A percentile compares a stretch with the other conserved stretches of the same genome.
These are phyloP conservation scores for Aureobasidium melanogenum DNA, from an alignment of 2,329 filamentous ascomycete genomes.

Conservation along the genomic window DNA sequence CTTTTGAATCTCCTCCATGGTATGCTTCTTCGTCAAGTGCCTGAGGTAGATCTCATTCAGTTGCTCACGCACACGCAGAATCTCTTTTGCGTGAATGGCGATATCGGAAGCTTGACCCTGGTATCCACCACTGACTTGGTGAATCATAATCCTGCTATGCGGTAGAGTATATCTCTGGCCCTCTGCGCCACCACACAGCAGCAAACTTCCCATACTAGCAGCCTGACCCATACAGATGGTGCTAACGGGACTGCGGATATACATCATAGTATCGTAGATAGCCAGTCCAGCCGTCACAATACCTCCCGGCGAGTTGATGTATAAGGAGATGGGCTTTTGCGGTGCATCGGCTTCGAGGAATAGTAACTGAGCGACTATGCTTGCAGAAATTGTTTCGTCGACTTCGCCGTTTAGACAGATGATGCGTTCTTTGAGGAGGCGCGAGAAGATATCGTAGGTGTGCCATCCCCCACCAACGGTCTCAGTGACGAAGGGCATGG, in stretches of 20 bases:
- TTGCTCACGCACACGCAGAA: constrained; percentile 73
- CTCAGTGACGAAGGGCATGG: constrained; percentile 44
- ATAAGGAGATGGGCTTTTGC: constrained; percentile 90
- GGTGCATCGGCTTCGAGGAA: constrained; percentile 97
- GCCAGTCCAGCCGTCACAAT: constrained; percentile 77
- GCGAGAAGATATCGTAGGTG: constrained; percentile 40
- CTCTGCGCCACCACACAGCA: constrained; percentile 76
- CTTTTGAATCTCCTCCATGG: constrained; percentile 74
- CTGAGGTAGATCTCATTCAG: constrained; percentile 82
- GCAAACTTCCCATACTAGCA: constrained; percentile 85
- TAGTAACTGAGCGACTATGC: constrained; percentile 88
- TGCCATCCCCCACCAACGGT: constrained; percentile 43
- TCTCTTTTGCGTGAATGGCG: constrained; percentile 94
- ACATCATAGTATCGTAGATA: constrained; percentile 98
- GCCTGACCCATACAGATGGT: constrained; percentile 94
- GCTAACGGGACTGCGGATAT: constrained; percentile 85
- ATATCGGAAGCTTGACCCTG: constrained; percentile 68
- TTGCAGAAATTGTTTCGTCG: constrained; percentile 83
- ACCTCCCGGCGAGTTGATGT: constrained; percentile 94
- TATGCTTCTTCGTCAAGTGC: constrained; percentile 70
- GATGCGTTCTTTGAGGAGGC: constrained; percentile 66
- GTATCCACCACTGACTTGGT: constrained; percentile 79
- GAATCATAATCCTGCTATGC: constrained; percentile 94
- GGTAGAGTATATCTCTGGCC: constrained; percentile 83
- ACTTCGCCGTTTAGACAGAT: constrained; percentile 88